These are phyloP conservation scores for Cladophialophora psammophila DNA, from an alignment of 2,329 filamentous ascomycete species.

Conservation along the genomic window DNA sequence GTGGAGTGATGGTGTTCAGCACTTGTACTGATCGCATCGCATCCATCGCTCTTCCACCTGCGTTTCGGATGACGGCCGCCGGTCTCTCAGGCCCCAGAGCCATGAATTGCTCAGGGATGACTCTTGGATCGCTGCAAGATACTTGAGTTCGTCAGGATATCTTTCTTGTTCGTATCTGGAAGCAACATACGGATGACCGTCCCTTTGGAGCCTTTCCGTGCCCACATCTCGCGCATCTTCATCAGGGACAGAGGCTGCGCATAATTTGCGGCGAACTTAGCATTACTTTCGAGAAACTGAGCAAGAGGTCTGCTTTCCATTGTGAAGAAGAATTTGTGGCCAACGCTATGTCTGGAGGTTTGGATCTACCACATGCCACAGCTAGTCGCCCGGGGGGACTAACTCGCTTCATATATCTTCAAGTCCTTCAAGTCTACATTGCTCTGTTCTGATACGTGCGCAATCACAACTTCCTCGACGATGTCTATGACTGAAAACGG, in stretches of 20 bases:
- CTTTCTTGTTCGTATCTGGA: not conserved
- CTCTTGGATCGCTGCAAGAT: conserved; percentile 12
- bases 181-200: not conserved
- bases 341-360: not conserved
- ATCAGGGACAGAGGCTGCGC: not conserved
- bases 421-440: not conserved
- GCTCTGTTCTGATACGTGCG: not conserved
- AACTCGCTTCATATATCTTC: not conserved
- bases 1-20: conserved; percentile 7
- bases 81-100: not conserved
- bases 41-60: conserved; percentile 16
- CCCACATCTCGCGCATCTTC: conserved; percentile 11
- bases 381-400: not conserved
- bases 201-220: not conserved
- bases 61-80: conserved; percentile 11
- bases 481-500: not conserved
- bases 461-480: not conserved
- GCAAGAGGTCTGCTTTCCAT: not conserved
- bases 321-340: not conserved
- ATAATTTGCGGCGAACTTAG: conserved; percentile 4
- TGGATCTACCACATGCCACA: not conserved
- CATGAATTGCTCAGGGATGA: conserved; percentile 7
- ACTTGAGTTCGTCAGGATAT: not conserved
- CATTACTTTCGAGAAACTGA: not conserved
- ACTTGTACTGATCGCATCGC: conserved; percentile 6